phyloP scores from a whole-genome alignment of 2,329 filamentous ascomycete species.

The Verticillium nonalfalfae region DNA sequence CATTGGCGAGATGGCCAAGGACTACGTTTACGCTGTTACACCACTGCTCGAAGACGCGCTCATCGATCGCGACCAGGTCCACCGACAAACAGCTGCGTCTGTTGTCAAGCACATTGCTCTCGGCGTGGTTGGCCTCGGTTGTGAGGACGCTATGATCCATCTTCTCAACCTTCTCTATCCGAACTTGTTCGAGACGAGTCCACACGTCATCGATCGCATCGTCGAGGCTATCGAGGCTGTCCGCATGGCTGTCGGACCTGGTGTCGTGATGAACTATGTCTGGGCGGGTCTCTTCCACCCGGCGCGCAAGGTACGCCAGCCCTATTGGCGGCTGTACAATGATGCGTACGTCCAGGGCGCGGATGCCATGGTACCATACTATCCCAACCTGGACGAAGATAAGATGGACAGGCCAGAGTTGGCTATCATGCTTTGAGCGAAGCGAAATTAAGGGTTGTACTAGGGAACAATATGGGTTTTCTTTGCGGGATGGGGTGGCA shows the following conservation, averaged over 20 bases:
- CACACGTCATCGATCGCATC: slow-evolving; percentile 96
- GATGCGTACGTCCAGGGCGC: slow-evolving; percentile 92
- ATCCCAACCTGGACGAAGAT: slow-evolving; percentile 79
- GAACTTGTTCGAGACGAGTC: slow-evolving; percentile 95
- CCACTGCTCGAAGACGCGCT: slow-evolving; percentile 93
- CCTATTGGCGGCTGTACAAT: slow-evolving; percentile 97
- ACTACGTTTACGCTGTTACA: slow-evolving; percentile 97
- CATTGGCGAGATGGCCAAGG: slow-evolving; percentile 99
- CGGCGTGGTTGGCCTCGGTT: slow-evolving; percentile 94
- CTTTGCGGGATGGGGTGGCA: neutral
- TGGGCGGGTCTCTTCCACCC: slow-evolving; percentile 98
- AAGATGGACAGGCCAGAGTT: slow-evolving; percentile 73
- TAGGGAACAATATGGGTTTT: neutral
- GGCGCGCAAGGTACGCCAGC: slow-evolving; percentile 85
- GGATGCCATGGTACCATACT: slow-evolving; percentile 94
- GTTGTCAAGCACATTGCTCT: slow-evolving; percentile 98
- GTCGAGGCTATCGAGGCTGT: slow-evolving; percentile 97
- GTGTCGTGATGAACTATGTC: slow-evolving; percentile 93
- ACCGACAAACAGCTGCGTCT: slow-evolving; percentile 90
- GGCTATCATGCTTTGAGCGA: slow-evolving; percentile 67
- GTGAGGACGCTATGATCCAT: slow-evolving; percentile 98
- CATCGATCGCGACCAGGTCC: slow-evolving; percentile 96
- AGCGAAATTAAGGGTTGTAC: neutral
- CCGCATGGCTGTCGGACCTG: slow-evolving; percentile 85
- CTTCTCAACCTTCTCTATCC: slow-evolving; percentile 93